Evolutionary conservation across 495 filamentous ascomycete genomes (phyloP).

Genomic region (Neurospora sp.): DNA sequence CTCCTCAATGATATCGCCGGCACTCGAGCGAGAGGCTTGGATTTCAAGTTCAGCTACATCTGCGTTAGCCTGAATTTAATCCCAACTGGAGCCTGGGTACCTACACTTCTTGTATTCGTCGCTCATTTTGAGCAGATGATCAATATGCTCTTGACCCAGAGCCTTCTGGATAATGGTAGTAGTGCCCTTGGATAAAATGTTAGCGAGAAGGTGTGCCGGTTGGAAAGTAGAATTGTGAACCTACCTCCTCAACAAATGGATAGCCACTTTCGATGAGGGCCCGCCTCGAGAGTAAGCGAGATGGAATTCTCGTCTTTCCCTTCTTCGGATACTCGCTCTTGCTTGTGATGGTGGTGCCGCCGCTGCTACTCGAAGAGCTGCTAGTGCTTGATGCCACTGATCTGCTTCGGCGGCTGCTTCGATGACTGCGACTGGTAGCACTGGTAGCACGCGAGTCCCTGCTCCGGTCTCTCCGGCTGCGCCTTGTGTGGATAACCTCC

Average conservation of each 20-base stretch:
- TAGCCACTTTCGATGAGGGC: constrained; percentile 78
- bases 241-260: constrained; percentile 77
- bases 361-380: constrained; percentile 31
- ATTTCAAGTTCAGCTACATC: constrained; percentile 29
- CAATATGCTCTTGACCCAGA: constrained; percentile 80
- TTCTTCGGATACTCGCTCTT: constrained; percentile 63
- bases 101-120: constrained; percentile 54
- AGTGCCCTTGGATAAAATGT: constrained; percentile 48
- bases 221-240: constrained; percentile 2
- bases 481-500: constrained; percentile 33
- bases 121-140: constrained; percentile 73
- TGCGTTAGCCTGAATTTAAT: constrained; percentile 6
- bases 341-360: constrained; percentile 32
- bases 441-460: constrained; percentile 21
- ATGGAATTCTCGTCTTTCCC: constrained; percentile 80
- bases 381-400: constrained; percentile 34
- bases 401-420: constrained; percentile 23
- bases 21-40: constrained; percentile 23
- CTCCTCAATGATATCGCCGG: constrained; percentile 30
- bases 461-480: constrained; percentile 21
- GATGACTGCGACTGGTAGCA: constrained; percentile 17
- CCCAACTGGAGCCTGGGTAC: neutral
- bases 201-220: constrained; percentile 8
- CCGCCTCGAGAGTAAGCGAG: constrained; percentile 59
- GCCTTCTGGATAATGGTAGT: constrained; percentile 70